Conservation (phyloP, 306 rosid genomes). For the Rosa rugosa region DNA sequence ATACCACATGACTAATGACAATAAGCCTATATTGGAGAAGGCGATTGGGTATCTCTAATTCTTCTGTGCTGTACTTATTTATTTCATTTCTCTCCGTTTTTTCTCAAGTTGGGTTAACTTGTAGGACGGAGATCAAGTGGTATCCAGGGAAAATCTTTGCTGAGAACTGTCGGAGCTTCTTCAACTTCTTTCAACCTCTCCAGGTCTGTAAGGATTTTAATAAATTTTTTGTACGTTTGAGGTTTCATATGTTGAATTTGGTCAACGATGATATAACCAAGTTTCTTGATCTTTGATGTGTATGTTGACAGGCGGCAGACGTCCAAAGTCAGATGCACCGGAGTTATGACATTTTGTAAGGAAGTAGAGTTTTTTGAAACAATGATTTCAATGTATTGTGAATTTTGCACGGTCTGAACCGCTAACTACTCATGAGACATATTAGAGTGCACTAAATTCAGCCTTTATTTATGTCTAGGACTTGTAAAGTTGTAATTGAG, state of each 20-base stretch:
- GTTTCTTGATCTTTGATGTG: background rate
- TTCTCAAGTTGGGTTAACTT: conserved; percentile 13
- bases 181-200: conserved; percentile 70
- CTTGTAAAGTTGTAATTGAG: background rate
- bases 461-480: background rate
- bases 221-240: conserved; percentile 47
- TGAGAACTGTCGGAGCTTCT: conserved; percentile 79
- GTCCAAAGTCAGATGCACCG: conserved; percentile 66
- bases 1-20: conserved; percentile 73
- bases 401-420: background rate
- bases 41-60: conserved; percentile 61
- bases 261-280: background rate
- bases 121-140: conserved; percentile 82
- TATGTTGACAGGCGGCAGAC: conserved; percentile 55
- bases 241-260: background rate
- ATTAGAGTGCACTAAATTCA: background rate
- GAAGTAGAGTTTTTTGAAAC: background rate
- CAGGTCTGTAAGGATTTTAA: conserved; percentile 71
- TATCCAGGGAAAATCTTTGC: conserved; percentile 65
- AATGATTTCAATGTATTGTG: background rate
- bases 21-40: conserved; percentile 71
- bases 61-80: background rate
- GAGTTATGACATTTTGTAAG: conserved; percentile 75
- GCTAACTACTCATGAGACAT: background rate
- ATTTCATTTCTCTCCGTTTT: background rate